These are phyloP conservation scores for Vitis rupestris DNA, from an alignment of 164 flowering plant genomes.

Conservation along the genomic window DNA sequence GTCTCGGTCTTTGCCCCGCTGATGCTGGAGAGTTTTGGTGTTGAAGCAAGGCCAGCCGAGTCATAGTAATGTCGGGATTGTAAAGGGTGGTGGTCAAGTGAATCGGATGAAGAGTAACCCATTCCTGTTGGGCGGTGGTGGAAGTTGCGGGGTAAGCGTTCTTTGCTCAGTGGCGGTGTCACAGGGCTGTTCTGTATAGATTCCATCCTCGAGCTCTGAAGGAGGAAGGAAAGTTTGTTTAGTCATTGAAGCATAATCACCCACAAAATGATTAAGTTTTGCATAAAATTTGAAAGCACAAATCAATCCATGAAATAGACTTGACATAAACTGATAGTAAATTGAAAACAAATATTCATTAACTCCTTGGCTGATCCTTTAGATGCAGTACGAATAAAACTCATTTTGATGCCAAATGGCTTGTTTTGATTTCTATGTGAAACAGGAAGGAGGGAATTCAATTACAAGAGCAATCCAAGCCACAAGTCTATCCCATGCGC, in stretches of 20 bases:
- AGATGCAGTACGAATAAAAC: no score
- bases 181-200: conserved; percentile 72
- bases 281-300: no score
- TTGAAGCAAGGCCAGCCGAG: conserved; percentile 55
- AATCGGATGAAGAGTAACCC: conserved; percentile 82
- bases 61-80: conserved; percentile 49
- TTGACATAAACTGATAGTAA: no score
- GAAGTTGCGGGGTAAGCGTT: conserved; percentile 58
- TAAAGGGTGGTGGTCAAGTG: conserved; percentile 68
- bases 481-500: no score
- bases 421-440: no score
- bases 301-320: no score
- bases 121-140: conserved; percentile 52
- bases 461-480: no score
- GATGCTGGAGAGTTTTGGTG: conserved; percentile 83
- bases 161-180: conserved; percentile 81
- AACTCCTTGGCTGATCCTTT: no score
- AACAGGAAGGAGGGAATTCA: no score
- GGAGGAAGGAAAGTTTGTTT: not conserved
- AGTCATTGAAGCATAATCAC: not conserved
- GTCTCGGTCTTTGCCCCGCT: conserved; percentile 79
- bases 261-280: no score
- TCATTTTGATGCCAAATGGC: no score
- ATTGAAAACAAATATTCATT: no score
- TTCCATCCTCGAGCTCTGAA: conserved; percentile 68